Conservation (phyloP, 2,329 filamentous ascomycete species). For the Macrophomina tecta region DNA sequence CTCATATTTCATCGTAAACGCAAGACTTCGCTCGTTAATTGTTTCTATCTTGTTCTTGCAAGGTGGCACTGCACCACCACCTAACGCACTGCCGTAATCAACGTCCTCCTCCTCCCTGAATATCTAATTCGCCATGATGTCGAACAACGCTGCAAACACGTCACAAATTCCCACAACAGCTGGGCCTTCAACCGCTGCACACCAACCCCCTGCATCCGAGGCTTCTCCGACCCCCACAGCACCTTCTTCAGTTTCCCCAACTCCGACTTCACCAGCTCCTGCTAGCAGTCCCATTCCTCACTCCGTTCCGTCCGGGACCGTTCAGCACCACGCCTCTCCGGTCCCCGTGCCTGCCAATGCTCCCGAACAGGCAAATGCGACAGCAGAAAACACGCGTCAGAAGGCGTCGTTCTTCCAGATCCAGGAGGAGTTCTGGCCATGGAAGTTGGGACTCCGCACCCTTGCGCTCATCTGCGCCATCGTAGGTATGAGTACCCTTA, state of each 20-base stretch:
- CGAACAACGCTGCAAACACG: background rate
- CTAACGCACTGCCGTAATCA: background rate
- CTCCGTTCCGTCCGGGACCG: background rate
- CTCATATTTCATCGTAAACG: background rate
- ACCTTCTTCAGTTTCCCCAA: background rate
- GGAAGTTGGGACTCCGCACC: constrained; percentile 1
- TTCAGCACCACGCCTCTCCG: background rate
- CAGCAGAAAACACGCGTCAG: background rate
- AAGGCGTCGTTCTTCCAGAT: background rate
- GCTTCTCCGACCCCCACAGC: background rate
- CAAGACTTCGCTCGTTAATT: background rate
- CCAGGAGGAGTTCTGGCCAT: background rate
- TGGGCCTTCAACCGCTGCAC: background rate
- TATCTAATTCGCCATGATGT: background rate
- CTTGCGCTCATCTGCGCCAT: background rate
- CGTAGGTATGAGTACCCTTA: constrained; percentile 1
- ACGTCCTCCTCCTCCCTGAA: no score
- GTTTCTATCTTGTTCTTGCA: background rate
- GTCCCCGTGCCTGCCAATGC: background rate
- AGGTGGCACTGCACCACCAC: background rate
- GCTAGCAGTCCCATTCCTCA: background rate
- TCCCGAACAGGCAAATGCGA: background rate
- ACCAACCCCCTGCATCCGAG: background rate
- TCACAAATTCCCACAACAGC: background rate
- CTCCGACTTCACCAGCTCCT: background rate